These are phyloP conservation scores for Backusella sp. DNA, from an alignment of 192 early-diverging fungal species.

Conservation along the genomic window DNA sequence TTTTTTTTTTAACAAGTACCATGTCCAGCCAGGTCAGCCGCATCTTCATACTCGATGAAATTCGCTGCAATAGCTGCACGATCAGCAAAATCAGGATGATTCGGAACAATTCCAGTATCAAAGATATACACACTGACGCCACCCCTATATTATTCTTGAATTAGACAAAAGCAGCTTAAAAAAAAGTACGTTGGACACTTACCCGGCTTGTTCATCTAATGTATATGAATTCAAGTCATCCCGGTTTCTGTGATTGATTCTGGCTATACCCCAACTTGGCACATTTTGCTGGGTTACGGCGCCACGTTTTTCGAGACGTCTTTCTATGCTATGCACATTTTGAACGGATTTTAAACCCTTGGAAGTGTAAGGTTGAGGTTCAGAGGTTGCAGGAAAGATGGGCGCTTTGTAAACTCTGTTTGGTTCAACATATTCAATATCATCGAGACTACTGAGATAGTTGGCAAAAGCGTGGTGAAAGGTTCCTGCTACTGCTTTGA, in stretches of 20 bases:
- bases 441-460: conserved; percentile 7
- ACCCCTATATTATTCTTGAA: conserved; percentile 3
- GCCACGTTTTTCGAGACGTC: background rate
- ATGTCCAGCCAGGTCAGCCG: conserved; percentile 41
- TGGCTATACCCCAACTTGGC: conserved; percentile 48
- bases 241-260: conserved; percentile 37
- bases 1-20: conserved; percentile 22
- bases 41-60: conserved; percentile 35
- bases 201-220: conserved; percentile 59
- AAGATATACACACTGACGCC: conserved; percentile 66
- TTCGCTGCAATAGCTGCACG: conserved; percentile 41
- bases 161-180: background rate
- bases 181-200: background rate
- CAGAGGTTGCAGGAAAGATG: background rate
- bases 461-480: conserved; percentile 19
- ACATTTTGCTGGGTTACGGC: background rate
- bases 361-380: background rate
- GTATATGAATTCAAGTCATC: conserved; percentile 46
- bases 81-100: conserved; percentile 47
- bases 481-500: conserved; percentile 9
- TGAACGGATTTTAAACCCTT: background rate
- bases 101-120: conserved; percentile 55
- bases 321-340: background rate
- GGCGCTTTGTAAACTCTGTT: conserved; percentile 21
- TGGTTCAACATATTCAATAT: conserved; percentile 28